Base-by-base conservation (phyloP, 1,284 basidiomycete genomes). In the Apiotrichum sp. region DNA sequence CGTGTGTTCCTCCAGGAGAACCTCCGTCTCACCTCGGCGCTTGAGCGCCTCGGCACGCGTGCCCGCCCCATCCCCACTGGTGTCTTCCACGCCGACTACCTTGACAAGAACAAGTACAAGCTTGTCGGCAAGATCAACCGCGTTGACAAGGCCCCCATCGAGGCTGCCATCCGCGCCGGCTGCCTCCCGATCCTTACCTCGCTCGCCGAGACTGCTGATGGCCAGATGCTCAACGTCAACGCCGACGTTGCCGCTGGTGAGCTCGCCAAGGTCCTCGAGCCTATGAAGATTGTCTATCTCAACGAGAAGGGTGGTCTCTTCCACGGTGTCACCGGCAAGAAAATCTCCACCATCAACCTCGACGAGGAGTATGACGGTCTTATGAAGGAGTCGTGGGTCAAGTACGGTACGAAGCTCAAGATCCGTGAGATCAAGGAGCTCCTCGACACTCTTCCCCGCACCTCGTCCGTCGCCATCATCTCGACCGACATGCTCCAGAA, bases 371-470 rank as follows among this genome's bases (percentile, higher is more conserved):
- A 97, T 77, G 90, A 96, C 65, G 83, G 83, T 42, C 84, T 99
- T 58, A 92, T 98, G 93, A 96, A 93, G 74, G 87, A 98, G 79
- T 84, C 93, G n/a, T 99, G 96, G 95, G 95, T 99, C 78, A 97
- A 97, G 78, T 98, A 86, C 73, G 95, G 95, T 63, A 98, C 96
- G 66, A 99, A 99, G 79, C 89, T 99, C 78, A 98, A 98, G 80
- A 83, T 99, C 52, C 88, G 95, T 65, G 95, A 98, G 78, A 98
- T 98, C 83, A 99, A 99, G 79, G 95, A 98, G 74, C 85, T 99
- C 47, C 85, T 99, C 54, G 96, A 98, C 76, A 89, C 96, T 78
- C 89, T 98, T 58, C 95, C 96, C 35, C 92, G 96, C 64, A 89
- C 96, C 3, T 97, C 95, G 22, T 97, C 93, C 45, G 95, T 98